Conservation (phyloP, 768 basidiomycete species). For the Mycena sanguinolenta region DNA sequence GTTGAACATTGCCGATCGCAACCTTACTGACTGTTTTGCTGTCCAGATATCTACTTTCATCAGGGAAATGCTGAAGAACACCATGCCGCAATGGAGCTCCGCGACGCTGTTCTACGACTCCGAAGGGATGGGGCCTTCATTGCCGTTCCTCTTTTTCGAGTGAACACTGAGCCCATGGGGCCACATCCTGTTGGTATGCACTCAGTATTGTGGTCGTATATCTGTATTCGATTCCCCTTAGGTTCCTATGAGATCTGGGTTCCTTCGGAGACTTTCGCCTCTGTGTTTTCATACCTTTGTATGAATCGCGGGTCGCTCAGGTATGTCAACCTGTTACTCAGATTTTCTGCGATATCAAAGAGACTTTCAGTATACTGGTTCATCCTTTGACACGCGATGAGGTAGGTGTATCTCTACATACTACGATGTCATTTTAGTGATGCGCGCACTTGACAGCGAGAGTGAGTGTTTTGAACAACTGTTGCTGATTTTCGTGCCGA, state of each 20-base stretch:
- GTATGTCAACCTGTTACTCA: constrained; percentile 46
- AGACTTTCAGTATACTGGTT: constrained; percentile 69
- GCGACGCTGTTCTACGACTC: constrained; percentile 79
- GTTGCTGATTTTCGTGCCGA: neutral
- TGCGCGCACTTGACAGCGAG: constrained; percentile 53
- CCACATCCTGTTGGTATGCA: constrained; percentile 81
- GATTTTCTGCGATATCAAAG: neutral
- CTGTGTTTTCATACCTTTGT: constrained; percentile 82
- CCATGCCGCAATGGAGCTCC: constrained; percentile 73
- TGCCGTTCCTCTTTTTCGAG: constrained; percentile 80
- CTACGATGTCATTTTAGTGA: constrained; percentile 9
- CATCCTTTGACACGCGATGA: constrained; percentile 81
- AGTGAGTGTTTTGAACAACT: constrained; percentile 51
- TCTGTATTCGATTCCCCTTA: constrained; percentile 39
- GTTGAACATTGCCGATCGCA: neutral
- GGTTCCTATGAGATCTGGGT: constrained; percentile 91
- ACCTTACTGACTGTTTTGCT: constrained; percentile 1
- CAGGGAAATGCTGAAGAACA: constrained; percentile 74
- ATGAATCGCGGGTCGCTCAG: constrained; percentile 77
- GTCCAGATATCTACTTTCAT: constrained; percentile 82
- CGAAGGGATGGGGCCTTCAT: constrained; percentile 84
- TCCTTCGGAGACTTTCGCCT: constrained; percentile 78
- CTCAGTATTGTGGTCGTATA: neutral
- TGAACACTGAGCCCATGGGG: constrained; percentile 77
- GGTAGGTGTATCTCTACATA: constrained; percentile 54